Percentiles rank a stretch among this genome's conserved stretches.
Conservation (phyloP, 306 rosid genomes). For the Clitoria ternatea region DNA sequence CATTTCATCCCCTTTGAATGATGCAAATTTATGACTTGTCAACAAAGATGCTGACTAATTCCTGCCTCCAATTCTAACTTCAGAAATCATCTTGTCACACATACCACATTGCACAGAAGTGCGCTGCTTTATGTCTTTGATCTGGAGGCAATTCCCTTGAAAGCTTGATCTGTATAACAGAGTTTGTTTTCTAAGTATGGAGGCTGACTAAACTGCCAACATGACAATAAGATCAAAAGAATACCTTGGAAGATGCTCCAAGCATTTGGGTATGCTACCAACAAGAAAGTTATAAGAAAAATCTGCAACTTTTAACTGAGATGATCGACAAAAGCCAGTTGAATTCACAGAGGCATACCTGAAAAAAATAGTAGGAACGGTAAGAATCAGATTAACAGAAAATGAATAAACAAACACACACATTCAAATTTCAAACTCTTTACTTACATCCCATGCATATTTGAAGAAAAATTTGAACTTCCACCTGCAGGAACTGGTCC, state of each 20-base stretch:
- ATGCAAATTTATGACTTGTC: not conserved
- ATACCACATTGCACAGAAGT: constrained; percentile 67
- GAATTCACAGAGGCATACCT: constrained; percentile 60
- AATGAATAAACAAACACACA: too few relatives aligned
- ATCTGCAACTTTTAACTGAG: constrained; percentile 70
- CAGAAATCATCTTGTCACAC: constrained; percentile 10
- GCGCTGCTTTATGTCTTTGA: constrained; percentile 60
- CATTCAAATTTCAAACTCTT: constrained; percentile 14
- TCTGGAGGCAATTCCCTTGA: constrained; percentile 88
- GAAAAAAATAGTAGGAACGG: constrained; percentile 34
- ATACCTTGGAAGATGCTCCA: constrained; percentile 79
- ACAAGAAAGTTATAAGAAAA: constrained; percentile 88
- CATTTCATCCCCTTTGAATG: not conserved
- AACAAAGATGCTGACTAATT: not conserved
- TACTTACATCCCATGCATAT: constrained; percentile 59
- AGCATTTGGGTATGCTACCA: constrained; percentile 90
- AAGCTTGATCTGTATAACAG: constrained; percentile 66
- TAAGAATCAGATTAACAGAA: constrained; percentile 19
- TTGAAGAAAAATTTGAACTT: constrained; percentile 35
- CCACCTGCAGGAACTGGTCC: constrained; percentile 64
- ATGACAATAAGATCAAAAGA: constrained; percentile 16
- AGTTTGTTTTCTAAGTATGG: constrained; percentile 6
- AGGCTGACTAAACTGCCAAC: constrained; percentile 15
- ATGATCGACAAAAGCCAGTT: constrained; percentile 67
- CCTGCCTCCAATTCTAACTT: not conserved